Evolutionary conservation across 140 eudicot genomes (phyloP), one percentile per base, ranked within the genome.

Genomic region (Cichorium intybus): DNA sequence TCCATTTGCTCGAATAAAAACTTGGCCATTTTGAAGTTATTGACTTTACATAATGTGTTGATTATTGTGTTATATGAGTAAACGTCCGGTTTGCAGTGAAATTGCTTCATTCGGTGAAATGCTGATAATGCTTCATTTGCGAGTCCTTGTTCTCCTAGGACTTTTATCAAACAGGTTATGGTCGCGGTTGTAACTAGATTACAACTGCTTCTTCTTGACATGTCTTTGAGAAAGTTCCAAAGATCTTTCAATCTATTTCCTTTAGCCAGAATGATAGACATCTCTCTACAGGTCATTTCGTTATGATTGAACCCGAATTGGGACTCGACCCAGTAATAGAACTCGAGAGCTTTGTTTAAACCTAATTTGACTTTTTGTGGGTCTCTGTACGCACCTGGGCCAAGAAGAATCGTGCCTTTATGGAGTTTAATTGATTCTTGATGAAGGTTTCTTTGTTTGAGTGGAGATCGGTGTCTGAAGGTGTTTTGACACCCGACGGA

Each of bases 1-100:
- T 85, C 93, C 98, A 92, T 92, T 68, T 92, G 96, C 72, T 77
- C 92, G 50, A 87, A 75, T 74, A 92, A 75, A 60, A 75, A 81
- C 80, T 81, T 92, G 0, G 96, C 96, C 76, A 79, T 88, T 60
- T 80, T 83, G 76, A 81, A 88, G 47, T 82, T 79, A 18, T 88
- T 92, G 22, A 88, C 99, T 79, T 84, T 81, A 62, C 95, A 92
- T 51, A 92, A 93, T 1, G 90, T 86, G 17, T 74, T 47, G 53
- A 92, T 88, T 6, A 82, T 57, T 0, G 85, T 83, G 61, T 92
- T 92, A 58, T 92, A 92, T 26, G 96, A 77, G 60, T 71, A 81
- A 41, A 85, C 96, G 79, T 92, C 98, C 2, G 95, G 98, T 56
- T 45, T 77, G 73, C 96, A 88, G 18, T 71, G 95, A 52, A 87